Conservation (phyloP, 2,329 filamentous ascomycete genomes). For the Fusarium anguioides region DNA sequence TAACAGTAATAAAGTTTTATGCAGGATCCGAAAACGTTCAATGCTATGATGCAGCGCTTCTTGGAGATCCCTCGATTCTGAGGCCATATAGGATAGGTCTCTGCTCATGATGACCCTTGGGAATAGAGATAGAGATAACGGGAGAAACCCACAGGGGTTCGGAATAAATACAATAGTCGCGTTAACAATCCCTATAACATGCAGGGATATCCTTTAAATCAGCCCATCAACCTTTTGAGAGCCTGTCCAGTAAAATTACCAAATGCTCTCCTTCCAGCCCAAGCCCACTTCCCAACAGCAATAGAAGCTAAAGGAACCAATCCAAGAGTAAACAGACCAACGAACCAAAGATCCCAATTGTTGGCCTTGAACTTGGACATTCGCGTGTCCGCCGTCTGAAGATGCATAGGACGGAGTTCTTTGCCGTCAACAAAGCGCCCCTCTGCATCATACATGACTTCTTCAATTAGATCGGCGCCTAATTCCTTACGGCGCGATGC, state of each 20-base stretch:
- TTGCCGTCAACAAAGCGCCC: conserved; percentile 22
- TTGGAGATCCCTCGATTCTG: not conserved
- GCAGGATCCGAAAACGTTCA: not conserved
- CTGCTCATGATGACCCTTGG: no score
- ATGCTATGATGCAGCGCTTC: not conserved
- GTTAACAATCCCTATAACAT: no score
- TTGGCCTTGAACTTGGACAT: conserved; percentile 52
- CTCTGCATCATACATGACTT: conserved; percentile 52
- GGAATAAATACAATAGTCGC: no score
- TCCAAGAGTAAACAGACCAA: not conserved
- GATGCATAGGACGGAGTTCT: conserved; percentile 51
- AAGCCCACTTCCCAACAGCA: not conserved
- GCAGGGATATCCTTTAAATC: accelerated
- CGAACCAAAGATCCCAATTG: conserved; percentile 52
- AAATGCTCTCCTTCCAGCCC: not conserved
- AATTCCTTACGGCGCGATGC: conserved; percentile 51
- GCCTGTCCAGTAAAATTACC: not conserved
- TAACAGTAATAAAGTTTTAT: not conserved
- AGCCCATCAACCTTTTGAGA: not conserved
- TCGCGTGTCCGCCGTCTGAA: conserved; percentile 56
- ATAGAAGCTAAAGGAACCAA: not conserved
- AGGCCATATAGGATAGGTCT: no score
- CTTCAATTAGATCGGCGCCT: conserved; percentile 54
- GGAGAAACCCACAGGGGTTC: no score
- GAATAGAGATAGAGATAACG: no score